Conservation (phyloP, 768 basidiomycete species). For the Termitomyces sp. region DNA sequence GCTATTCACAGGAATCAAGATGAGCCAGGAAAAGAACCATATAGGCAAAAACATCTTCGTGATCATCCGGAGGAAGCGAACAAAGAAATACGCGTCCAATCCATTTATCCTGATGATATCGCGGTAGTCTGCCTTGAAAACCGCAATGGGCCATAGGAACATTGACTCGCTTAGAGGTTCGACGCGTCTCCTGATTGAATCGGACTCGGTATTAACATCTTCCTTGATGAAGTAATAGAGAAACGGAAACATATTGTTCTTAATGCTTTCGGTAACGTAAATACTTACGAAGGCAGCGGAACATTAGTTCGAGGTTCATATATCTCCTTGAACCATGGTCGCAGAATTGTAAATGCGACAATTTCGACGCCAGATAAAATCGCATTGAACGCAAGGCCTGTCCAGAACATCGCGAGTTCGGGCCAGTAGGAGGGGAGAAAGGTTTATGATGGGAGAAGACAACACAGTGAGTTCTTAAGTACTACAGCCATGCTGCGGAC, state of each 20-base stretch:
- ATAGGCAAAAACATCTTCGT: conserved; percentile 78
- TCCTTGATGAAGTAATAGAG: neutral
- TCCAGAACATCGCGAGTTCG: conserved; percentile 60
- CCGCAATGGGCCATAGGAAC: conserved; percentile 61
- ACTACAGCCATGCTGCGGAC: too few relatives aligned
- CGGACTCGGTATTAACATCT: neutral
- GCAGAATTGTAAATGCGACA: conserved; percentile 70
- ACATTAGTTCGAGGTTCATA: conserved; percentile 84
- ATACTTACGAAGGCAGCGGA: conserved; percentile 33
- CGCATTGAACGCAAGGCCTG: conserved; percentile 80
- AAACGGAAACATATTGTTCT: neutral
- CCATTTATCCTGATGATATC: conserved; percentile 67
- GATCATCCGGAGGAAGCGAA: conserved; percentile 87
- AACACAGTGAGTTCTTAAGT: too few relatives aligned
- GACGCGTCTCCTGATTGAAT: conserved; percentile 46
- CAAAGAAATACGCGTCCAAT: conserved; percentile 89
- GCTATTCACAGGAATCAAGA: conserved; percentile 73
- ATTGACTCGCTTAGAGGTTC: conserved; percentile 41
- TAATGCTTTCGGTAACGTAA: neutral
- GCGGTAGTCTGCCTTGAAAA: conserved; percentile 59
- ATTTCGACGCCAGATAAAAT: conserved; percentile 69
- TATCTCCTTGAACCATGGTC: conserved; percentile 81
- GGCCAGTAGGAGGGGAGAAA: too few relatives aligned
- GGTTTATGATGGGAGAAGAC: too few relatives aligned
- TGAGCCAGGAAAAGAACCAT: conserved; percentile 84